Base-by-base conservation (phyloP, 2,329 filamentous ascomycete genomes). In the Scedosporium apiospermum region DNA sequence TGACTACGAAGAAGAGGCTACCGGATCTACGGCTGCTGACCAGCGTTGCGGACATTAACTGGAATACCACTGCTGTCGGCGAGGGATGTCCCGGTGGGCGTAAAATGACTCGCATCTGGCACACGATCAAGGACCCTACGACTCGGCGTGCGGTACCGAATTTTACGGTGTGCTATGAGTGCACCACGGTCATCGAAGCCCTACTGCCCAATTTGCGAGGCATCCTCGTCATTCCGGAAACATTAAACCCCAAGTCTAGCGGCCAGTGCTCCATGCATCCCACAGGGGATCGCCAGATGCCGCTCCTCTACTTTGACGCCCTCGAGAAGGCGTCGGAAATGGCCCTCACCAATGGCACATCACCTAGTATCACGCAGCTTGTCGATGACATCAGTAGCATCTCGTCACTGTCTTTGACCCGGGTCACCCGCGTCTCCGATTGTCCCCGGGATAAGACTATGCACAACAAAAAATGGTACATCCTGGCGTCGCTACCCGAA, bases 121-220 rank as follows among this genome's bases (percentile, higher is more conserved):
- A 89, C 69, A 88, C 89, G 0, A 80, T 96, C 51, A 79, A 82
- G 49, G 89, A 95, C 66, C 85, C 87, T 0, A 81, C 84, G 42
- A 87, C 86, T 1, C 78, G 82, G n/a, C 73, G 77, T 4, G 82
- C 84, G 21, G 78, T 96, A 3, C 79, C 84, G 1, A 84, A 87
- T 64, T 96, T 97, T 70, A 82, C 86, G 30, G 81, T 92, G 60
- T 97, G 93, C 71, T 81, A 83, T 5, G 82, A 85, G 63, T 96
- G 93, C 68, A 84, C 88, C 6, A 85, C 83, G 65, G 87, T 86
- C 63, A 77, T 96, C 3, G 87, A 91, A 68, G 80, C 83, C 0
- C 74, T 96, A 14, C 85, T 96, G 59, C 92, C 92, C 0, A 83
- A 83, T 49, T 80, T 96, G 44, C 80, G 79, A 2, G 86, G 88